Evolutionary conservation across 148 eudicot species (phyloP), one percentile per base, ranked within the genome.

Genomic region (Pouteria glomerata): DNA sequence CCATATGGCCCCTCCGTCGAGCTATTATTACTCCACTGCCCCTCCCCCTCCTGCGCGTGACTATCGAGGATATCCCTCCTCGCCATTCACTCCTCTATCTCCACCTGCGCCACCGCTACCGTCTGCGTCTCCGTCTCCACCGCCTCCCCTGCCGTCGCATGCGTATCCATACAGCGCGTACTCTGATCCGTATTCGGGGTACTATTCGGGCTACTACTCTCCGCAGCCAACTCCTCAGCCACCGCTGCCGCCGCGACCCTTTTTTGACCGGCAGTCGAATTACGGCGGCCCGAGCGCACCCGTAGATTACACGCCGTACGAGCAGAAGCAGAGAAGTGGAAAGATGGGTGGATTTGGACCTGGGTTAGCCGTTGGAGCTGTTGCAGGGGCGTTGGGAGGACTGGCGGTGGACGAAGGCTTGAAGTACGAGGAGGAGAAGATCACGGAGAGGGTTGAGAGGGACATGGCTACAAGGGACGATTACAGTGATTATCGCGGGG

Each of bases 281-380:
- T 78, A 82, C 7, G 82, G 84, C 8, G 76, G 85, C 45, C 98
- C 98, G 0, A 88, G 93, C 13, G 97, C 97, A 3, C 97, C 97
- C 4, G 85, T 88, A 42, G 97, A 83, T 61, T 87, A 79, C 21
- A 48, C 82, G 1, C 70, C 77, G 13, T 84, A 82, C 66, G 96
- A 90, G 56, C 80, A 76, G 72, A 85, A 79, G 74, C 61, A 70
- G 3, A 74, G 73, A 64, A 74, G 27, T 1, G 78, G 76, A 23
- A 79, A 53, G 24, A 24, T 65, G 44, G 84, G 76, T 26, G 69
- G 73, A 35, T 15, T 65, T 12, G 81, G 86, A 14, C 2, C 77
- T 0, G 84, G 83, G 8, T 10, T 71, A 78, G 84, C 69, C 51
- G 86, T 85, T 0, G 95, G 89, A 56, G 84, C 82, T 0, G 82